Evolutionary conservation across 2,329 filamentous ascomycete species (phyloP).

Genomic region (Aspergillus glaucus): DNA sequence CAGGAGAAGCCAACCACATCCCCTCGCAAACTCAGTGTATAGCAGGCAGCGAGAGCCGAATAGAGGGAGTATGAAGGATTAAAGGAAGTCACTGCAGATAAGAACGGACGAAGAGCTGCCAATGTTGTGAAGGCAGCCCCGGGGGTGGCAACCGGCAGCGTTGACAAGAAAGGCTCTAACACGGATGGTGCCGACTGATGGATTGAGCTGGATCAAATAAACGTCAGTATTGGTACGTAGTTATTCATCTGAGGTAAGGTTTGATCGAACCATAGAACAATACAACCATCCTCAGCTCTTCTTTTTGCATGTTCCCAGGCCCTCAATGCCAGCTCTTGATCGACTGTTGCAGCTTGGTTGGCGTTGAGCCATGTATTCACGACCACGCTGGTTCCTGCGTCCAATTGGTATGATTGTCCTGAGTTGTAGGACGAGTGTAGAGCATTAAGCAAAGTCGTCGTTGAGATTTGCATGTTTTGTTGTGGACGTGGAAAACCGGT

Average conservation of each 20-base stretch:
- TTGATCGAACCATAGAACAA: constrained; percentile 65
- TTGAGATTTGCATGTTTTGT: constrained; percentile 75
- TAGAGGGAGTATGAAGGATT: constrained; percentile 82
- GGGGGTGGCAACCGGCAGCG: constrained; percentile 74
- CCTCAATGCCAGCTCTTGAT: constrained; percentile 67
- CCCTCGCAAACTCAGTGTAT: constrained; percentile 75
- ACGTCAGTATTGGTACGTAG: constrained; percentile 7
- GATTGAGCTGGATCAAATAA: constrained; percentile 57
- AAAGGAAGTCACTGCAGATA: constrained; percentile 77
- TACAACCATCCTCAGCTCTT: constrained; percentile 89
- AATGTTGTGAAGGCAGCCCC: constrained; percentile 69
- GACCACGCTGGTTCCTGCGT: constrained; percentile 83
- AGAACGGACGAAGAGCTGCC: constrained; percentile 75
- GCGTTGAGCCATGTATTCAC: constrained; percentile 95
- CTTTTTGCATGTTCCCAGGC: constrained; percentile 96
- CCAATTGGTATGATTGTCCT: constrained; percentile 74
- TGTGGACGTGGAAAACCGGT: constrained; percentile 52
- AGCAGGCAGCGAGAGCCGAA: constrained; percentile 69
- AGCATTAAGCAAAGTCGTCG: constrained; percentile 85
- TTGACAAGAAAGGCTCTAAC: constrained; percentile 70
- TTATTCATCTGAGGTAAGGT: constrained; percentile 1
- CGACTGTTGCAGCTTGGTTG: constrained; percentile 70
- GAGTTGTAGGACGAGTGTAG: constrained; percentile 84
- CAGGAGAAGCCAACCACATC: constrained; percentile 69
- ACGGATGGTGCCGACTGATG: constrained; percentile 84